Percentiles rank a stretch among this genome's conserved stretches.
phyloP scores from a whole-genome alignment of 2,329 filamentous ascomycete genomes.

The Dactylellina haptotyla region DNA sequence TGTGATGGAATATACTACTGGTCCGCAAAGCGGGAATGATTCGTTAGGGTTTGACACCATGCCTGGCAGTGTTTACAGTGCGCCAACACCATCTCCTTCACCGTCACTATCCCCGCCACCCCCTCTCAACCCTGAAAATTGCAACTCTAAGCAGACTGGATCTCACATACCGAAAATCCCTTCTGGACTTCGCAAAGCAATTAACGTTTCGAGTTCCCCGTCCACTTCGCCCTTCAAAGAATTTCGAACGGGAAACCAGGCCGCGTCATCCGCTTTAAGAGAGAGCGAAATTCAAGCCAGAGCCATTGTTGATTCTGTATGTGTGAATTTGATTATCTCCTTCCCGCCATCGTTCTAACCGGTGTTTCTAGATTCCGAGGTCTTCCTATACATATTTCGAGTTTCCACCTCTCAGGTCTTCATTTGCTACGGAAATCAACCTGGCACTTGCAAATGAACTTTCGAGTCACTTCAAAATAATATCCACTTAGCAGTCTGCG shows the following conservation, averaged over 20 bases:
- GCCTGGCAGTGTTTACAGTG: slow-evolving; percentile 10
- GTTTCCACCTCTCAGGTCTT: slow-evolving; percentile 24
- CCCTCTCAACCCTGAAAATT: slow-evolving; percentile 15
- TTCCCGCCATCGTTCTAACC: not conserved
- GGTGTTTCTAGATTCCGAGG: slow-evolving; percentile 16
- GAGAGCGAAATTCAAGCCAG: slow-evolving; percentile 10
- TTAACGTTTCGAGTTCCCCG: slow-evolving; percentile 41
- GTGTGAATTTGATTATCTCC: not conserved
- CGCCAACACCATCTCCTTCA: slow-evolving; percentile 47
- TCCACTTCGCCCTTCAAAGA: slow-evolving; percentile 30
- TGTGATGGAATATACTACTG: too few species aligned
- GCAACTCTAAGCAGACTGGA: slow-evolving; percentile 16
- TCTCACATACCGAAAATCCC: slow-evolving; percentile 38
- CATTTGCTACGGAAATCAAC: slow-evolving; percentile 2
- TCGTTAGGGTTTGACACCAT: too few species aligned
- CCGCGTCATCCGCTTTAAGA: not conserved
- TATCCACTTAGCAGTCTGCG: not conserved
- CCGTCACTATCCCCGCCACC: slow-evolving; percentile 47
- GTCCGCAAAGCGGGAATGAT: too few species aligned
- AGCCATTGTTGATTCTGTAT: slow-evolving; percentile 24
- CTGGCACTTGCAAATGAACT: slow-evolving; percentile 11
- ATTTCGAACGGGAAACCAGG: not conserved
- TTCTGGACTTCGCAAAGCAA: slow-evolving; percentile 31
- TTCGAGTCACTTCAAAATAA: slow-evolving; percentile 15
- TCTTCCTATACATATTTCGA: slow-evolving; percentile 14